Percentiles rank a stretch among this genome's conserved stretches.
phyloP scores from a whole-genome alignment of 805 yeast species.

The Candida dendrica region DNA sequence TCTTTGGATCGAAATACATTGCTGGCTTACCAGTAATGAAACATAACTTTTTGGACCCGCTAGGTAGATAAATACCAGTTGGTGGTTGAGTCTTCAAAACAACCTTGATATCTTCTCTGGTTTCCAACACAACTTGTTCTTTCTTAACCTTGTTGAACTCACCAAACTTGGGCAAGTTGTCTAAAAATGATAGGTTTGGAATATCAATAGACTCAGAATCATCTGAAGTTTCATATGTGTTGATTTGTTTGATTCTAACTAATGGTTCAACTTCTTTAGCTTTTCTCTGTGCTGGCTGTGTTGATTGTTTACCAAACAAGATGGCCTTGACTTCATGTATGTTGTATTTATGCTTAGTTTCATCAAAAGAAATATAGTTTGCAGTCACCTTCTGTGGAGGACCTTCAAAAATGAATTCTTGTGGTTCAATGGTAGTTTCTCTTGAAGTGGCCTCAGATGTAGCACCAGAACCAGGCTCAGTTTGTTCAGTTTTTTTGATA shows the following conservation, averaged over 20 bases:
- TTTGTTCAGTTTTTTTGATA: slow-evolving; percentile 1
- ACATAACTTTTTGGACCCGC: slow-evolving; percentile 61
- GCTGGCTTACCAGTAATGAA: slow-evolving; percentile 74
- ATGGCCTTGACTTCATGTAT: slow-evolving; percentile 23
- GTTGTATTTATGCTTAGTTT: slow-evolving; percentile 31
- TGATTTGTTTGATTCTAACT: slow-evolving; percentile 29
- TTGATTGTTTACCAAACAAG: slow-evolving; percentile 60
- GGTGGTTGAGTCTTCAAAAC: slow-evolving; percentile 65
- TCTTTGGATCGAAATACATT: slow-evolving; percentile 78
- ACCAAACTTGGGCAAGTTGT: slow-evolving; percentile 51
- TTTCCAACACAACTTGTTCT: slow-evolving; percentile 36
- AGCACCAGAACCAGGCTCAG: slow-evolving; percentile 1
- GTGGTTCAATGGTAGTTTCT: slow-evolving; percentile 5
- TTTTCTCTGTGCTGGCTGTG: slow-evolving; percentile 43
- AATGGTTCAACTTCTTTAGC: slow-evolving; percentile 49
- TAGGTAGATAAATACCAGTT: slow-evolving; percentile 63
- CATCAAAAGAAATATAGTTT: slow-evolving; percentile 47
- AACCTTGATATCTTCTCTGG: slow-evolving; percentile 39
- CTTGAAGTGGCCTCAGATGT: slow-evolving; percentile 1
- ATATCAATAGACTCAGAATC: slow-evolving; percentile 37
- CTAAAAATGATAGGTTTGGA: slow-evolving; percentile 30
- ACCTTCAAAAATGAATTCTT: slow-evolving; percentile 44
- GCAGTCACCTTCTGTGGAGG: slow-evolving; percentile 58
- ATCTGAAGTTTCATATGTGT: slow-evolving; percentile 10
- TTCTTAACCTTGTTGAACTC: slow-evolving; percentile 36